Percentiles rank a stretch among this genome's conserved stretches.
phyloP scores from a whole-genome alignment of 2,329 filamentous ascomycete genomes.

The Cytospora leucostoma region DNA sequence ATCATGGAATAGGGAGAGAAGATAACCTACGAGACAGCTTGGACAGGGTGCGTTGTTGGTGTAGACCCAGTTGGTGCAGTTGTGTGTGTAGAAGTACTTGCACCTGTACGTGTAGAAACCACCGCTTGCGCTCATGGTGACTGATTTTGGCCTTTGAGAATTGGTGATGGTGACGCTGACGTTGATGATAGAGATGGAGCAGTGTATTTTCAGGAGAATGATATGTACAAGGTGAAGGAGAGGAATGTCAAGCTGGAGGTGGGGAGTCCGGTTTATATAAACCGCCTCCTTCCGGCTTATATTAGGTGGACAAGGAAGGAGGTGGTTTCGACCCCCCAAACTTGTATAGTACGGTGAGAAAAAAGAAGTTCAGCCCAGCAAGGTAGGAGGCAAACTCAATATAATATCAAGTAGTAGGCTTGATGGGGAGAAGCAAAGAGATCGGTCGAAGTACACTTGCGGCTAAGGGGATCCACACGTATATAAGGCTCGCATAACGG shows the following conservation, averaged over 20 bases:
- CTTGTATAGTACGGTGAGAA: conserved; percentile 2
- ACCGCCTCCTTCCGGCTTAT: background rate
- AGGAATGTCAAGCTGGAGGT: background rate
- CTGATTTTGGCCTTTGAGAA: background rate
- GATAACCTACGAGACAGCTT: conserved; percentile 45
- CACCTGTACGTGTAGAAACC: conserved; percentile 53
- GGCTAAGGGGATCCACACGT: background rate
- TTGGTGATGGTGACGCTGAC: background rate
- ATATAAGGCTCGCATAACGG: background rate
- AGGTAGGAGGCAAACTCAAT: background rate
- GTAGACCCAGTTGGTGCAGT: conserved; percentile 53
- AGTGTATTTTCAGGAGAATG: background rate
- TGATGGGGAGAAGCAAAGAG: background rate
- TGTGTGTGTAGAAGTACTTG: conserved; percentile 52
- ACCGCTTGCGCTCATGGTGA: conserved; percentile 43
- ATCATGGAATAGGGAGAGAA: background rate
- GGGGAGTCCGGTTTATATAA: background rate
- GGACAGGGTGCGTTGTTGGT: conserved; percentile 50
- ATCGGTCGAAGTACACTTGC: background rate
- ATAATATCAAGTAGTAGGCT: background rate
- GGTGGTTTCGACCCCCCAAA: background rate
- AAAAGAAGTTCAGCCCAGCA: background rate
- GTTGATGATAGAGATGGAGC: too few relatives aligned
- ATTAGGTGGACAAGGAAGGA: background rate
- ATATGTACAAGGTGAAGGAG: background rate